Evolutionary conservation across 2,329 filamentous ascomycete species (phyloP), one percentile per base, ranked within the genome.

Genomic region (Ascochyta fabae): DNA sequence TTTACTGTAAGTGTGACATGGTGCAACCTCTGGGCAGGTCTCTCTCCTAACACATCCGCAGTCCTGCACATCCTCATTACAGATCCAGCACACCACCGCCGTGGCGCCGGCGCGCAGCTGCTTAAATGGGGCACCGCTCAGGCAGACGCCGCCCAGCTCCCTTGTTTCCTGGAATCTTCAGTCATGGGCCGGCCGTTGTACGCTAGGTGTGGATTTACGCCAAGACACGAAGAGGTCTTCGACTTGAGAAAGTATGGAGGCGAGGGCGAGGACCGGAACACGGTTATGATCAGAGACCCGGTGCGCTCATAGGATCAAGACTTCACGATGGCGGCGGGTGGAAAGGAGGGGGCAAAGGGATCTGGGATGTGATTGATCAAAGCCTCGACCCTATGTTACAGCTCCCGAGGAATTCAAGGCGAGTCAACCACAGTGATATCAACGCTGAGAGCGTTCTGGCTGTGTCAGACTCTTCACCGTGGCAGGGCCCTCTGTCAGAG

Each of bases 141-240:
- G 56, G 79, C 78, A 22, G 79, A 81, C 58, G 60, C 67, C 39
- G 60, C 72, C 15, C 68, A 74, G 1, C 44, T 82, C 19, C 73
- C 73, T n/a, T 62, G 65, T 3, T 81, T 76, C 59, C 59, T 82
- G 8, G 79, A 81, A 53, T 69, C 76, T 3, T 75, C 74, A 9
- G 66, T 70, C 9, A 69, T 70, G 48, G 80, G 78, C 0, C 72
- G 65, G 44, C 72, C 70, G 7, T 51, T 81, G 44, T 82, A 82
- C 58, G 65, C 60, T 47, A 69, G 66, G 26, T 54, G 64, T 29
- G 71, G 70, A 9, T 75, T 74, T 26, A 47, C 60, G 8, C n/a
- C 57, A 2, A 56, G 62, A 10, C 43, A 68, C 4, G 65, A 67
- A 12, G 51, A 61, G 22, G 41, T 46, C 3, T 74, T 68, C 19